Conservation (phyloP, 768 basidiomycete genomes). For the Tricholoma sp. region DNA sequence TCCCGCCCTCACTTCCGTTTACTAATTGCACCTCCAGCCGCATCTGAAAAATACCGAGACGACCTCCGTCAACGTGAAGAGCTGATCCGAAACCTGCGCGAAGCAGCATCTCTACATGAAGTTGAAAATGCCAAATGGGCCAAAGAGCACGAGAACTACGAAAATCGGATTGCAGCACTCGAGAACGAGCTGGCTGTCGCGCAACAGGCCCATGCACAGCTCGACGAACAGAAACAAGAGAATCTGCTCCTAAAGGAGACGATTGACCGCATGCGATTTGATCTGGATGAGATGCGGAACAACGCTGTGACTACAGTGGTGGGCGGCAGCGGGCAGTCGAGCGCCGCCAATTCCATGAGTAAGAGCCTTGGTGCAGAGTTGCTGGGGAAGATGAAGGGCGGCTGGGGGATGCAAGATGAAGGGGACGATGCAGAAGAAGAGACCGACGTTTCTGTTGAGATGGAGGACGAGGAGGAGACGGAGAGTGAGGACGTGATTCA, state of each 20-base stretch:
- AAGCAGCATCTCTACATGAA: conserved; percentile 52
- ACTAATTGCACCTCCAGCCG: conserved; percentile 35
- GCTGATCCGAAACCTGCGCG: conserved; percentile 59
- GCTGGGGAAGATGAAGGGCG: conserved; percentile 50
- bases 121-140: conserved; percentile 63
- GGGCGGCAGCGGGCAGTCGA: conserved; percentile 40
- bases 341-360: conserved; percentile 53
- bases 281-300: conserved; percentile 86
- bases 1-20: background rate
- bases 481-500: conserved; percentile 76
- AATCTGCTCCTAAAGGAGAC: conserved; percentile 92
- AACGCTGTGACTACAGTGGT: conserved; percentile 28
- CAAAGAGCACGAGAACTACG: conserved; percentile 65
- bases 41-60: conserved; percentile 75
- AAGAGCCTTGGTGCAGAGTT: conserved; percentile 76
- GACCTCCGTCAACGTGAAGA: conserved; percentile 72
- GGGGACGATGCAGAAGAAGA: conserved; percentile 33
- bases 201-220: conserved; percentile 62
- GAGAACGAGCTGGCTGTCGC: conserved; percentile 68
- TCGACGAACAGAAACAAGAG: conserved; percentile 94
- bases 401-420: conserved; percentile 34
- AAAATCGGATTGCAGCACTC: conserved; percentile 64
- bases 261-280: conserved; percentile 90
- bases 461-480: conserved; percentile 45
- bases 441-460: conserved; percentile 32